phyloP scores from a whole-genome alignment of 2,329 filamentous ascomycete species.

The Rhinocladiella similis region DNA sequence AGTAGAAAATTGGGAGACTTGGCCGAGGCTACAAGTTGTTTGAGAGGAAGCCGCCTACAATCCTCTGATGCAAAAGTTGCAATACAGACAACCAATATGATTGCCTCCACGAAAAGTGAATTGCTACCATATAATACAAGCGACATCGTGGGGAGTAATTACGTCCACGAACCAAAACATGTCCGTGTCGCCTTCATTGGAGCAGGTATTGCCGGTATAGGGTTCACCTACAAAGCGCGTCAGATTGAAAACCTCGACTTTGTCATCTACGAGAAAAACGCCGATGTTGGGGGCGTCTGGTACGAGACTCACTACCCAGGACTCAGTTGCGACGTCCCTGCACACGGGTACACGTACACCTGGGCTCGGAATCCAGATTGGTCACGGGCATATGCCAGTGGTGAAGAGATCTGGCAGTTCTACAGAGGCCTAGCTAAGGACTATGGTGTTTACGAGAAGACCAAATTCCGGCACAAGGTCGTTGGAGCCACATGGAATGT shows the following conservation, averaged over 20 bases:
- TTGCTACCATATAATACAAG: too few relatives aligned
- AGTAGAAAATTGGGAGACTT: too few relatives aligned
- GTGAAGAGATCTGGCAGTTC: constrained; percentile 33
- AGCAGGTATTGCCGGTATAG: background rate
- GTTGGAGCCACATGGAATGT: constrained; percentile 33
- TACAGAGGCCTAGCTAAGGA: constrained; percentile 29
- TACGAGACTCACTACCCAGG: constrained; percentile 38
- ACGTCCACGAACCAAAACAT: too few relatives aligned
- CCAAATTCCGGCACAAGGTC: constrained; percentile 33
- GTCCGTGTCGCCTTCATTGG: too few relatives aligned
- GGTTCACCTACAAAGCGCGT: too few relatives aligned
- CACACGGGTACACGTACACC: constrained; percentile 22
- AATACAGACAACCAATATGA: too few relatives aligned
- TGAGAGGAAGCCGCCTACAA: too few relatives aligned
- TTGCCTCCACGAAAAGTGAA: too few relatives aligned
- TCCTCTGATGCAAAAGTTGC: too few relatives aligned
- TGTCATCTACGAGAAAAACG: constrained; percentile 33
- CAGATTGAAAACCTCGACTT: constrained; percentile 23
- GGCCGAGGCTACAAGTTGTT: too few relatives aligned
- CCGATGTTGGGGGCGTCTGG: constrained; percentile 35
- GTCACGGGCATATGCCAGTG: constrained; percentile 26
- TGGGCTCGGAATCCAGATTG: constrained; percentile 26
- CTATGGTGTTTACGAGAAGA: constrained; percentile 31
- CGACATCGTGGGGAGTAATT: too few relatives aligned
- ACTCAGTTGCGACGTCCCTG: constrained; percentile 48